Conservation (phyloP, 495 filamentous ascomycete genomes). For the Chaetomium cochliodes region DNA sequence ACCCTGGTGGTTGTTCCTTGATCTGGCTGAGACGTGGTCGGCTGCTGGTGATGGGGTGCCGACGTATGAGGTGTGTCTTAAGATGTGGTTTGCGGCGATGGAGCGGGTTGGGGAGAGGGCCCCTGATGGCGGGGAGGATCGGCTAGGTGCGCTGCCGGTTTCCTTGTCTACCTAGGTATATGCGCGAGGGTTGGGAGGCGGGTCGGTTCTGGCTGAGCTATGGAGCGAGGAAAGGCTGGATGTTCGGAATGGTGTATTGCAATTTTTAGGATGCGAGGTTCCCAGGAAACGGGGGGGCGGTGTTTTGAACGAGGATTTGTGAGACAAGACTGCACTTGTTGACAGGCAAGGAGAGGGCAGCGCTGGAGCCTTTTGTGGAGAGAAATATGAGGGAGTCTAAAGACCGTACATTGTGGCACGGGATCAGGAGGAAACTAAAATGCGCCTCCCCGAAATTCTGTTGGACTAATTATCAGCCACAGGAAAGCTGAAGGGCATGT, state of each 20-base stretch:
- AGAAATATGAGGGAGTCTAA: background rate
- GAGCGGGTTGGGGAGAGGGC: conserved; percentile 24
- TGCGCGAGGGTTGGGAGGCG: conserved; percentile 7
- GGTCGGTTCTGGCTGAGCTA: conserved; percentile 1
- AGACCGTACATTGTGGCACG: background rate
- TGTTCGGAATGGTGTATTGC: background rate
- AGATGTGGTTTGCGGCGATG: conserved; percentile 34
- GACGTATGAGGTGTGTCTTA: conserved; percentile 28
- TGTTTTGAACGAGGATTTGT: background rate
- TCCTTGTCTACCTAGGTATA: background rate
- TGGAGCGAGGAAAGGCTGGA: background rate
- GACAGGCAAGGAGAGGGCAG: background rate
- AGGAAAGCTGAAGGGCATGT: no score
- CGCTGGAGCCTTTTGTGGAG: background rate
- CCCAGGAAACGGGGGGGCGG: background rate
- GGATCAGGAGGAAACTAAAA: background rate
- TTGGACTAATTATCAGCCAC: background rate
- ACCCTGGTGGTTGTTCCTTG: conserved; percentile 48
- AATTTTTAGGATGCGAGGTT: background rate
- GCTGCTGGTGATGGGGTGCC: conserved; percentile 32
- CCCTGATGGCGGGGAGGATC: no score
- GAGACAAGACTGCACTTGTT: background rate
- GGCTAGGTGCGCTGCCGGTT: background rate
- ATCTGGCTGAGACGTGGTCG: conserved; percentile 40
- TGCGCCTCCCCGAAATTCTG: background rate